These are phyloP conservation scores for Candida ulmi DNA, from an alignment of 805 yeast species.

Conservation along the genomic window DNA sequence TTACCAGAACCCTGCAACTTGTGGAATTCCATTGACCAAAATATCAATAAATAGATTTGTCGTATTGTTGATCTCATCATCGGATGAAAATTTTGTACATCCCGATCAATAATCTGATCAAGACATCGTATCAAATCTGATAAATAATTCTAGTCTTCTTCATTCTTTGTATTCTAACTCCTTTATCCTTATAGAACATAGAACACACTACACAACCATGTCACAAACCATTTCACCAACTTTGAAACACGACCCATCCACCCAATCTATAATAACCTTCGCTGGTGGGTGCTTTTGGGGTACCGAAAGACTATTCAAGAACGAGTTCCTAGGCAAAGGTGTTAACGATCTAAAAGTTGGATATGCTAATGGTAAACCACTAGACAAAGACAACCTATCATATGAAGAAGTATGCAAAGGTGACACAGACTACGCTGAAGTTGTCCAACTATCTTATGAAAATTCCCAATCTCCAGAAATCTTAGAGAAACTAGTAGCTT, in stretches of 20 bases:
- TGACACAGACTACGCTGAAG: conserved; percentile 73
- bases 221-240: conserved; percentile 1
- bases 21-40: no score
- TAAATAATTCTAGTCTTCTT: no score
- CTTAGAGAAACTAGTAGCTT: conserved; percentile 59
- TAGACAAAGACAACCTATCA: neutral
- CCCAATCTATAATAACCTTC: conserved; percentile 1
- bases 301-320: conserved; percentile 73
- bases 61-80: no score
- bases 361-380: conserved; percentile 64
- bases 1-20: no score
- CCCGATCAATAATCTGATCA: no score
- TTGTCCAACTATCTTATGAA: conserved; percentile 76
- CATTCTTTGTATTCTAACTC: no score
- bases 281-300: conserved; percentile 65
- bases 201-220: no score
- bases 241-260: neutral
- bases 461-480: conserved; percentile 44
- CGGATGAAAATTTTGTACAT: no score
- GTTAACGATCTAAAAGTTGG: conserved; percentile 75
- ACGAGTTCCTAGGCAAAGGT: conserved; percentile 50
- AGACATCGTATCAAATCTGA: no score
- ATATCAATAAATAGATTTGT: no score
- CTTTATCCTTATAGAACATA: no score
- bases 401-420: conserved; percentile 31